Conservation (phyloP, 371 early-diverging fungal genomes). For the Basidiobolus heterosporus region DNA sequence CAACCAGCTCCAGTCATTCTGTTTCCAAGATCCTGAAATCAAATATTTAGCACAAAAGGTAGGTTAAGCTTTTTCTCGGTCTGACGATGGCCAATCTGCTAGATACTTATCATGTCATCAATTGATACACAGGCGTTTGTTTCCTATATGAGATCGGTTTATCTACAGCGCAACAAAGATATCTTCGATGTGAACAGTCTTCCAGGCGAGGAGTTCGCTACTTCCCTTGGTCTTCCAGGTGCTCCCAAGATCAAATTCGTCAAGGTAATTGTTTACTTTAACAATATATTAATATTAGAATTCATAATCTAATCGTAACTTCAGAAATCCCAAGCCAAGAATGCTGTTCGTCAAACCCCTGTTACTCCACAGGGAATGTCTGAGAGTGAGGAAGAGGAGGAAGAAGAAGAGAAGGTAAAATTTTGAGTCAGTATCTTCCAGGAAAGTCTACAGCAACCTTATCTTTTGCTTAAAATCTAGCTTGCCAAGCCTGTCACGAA, state of each 20-base stretch:
- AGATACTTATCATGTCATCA: background rate
- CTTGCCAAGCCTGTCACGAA: conserved; percentile 39
- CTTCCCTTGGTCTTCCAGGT: conserved; percentile 81
- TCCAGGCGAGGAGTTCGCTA: conserved; percentile 76
- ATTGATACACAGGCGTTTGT: conserved; percentile 55
- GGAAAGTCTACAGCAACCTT: too few relatives aligned
- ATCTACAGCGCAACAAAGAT: conserved; percentile 71
- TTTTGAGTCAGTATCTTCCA: conserved; percentile 6
- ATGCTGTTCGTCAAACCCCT: conserved; percentile 28
- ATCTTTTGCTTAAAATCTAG: conserved; percentile 2
- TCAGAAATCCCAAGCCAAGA: conserved; percentile 33
- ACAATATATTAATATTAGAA: background rate
- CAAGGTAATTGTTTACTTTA: conserved; percentile 11
- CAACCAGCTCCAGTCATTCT: conserved; percentile 70
- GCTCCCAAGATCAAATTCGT: conserved; percentile 86
- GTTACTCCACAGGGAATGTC: conserved; percentile 13
- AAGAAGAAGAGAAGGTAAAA: conserved; percentile 15
- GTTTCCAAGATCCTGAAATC: conserved; percentile 83
- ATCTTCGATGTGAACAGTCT: conserved; percentile 71
- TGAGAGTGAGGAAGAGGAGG: conserved; percentile 11
- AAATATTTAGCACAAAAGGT: conserved; percentile 88
- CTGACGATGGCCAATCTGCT: too few relatives aligned
- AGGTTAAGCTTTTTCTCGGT: background rate
- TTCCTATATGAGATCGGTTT: conserved; percentile 80
- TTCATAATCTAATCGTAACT: background rate